Base-by-base conservation (phyloP, 1,139 yeast species). In the Suhomyces bribrorum region DNA sequence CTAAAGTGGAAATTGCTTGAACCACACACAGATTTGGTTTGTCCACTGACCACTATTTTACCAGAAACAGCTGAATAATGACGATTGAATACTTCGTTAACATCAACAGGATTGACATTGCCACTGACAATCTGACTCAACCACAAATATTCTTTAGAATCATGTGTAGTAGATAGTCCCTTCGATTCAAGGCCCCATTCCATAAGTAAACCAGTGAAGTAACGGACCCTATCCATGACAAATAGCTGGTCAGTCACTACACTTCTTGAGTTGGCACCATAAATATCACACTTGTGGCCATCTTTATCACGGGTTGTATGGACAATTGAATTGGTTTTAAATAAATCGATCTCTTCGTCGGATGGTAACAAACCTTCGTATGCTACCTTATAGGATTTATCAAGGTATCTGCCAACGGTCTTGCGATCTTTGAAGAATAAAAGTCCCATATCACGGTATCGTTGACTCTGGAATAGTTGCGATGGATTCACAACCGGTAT, bases 341-440 rank as follows among this genome's bases (percentile, higher is more conserved):
- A 20, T 20, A 20, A 20, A 20, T 20, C 23, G 3, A 20, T 20
- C 13, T 36, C 39, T n/a, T 18, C 17, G 13, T 3, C 7, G 3
- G 32, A 9, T 3, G 39, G 35, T 23, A 36, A 13, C 5, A 36
- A 14, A 5, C 14, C 9, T n/a, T 25, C 26, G 23, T 36, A 36
- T 5, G 16, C 23, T 2, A 12, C 26, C 6, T 14, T 8, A 29
- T 36, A 36, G 1, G 39, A 28, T n/a, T n/a, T n/a, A 18, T 8
- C 25, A n/a, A 24, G 29, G 26, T 24, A 24, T 3, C 13, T n/a
- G 18, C 16, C 22, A 9, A 9, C 32, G 5, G 30, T 13, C 40
- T 48, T 48, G 13, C 29, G 34, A 34, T 54, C 57, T 28, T 44
- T 47, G 46, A 52, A 57, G 32, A 53, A 55, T 24, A 47, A 46